phyloP scores from a whole-genome alignment of 2,329 filamentous ascomycete genomes.

The Mycosphaerelloides madeirae region DNA sequence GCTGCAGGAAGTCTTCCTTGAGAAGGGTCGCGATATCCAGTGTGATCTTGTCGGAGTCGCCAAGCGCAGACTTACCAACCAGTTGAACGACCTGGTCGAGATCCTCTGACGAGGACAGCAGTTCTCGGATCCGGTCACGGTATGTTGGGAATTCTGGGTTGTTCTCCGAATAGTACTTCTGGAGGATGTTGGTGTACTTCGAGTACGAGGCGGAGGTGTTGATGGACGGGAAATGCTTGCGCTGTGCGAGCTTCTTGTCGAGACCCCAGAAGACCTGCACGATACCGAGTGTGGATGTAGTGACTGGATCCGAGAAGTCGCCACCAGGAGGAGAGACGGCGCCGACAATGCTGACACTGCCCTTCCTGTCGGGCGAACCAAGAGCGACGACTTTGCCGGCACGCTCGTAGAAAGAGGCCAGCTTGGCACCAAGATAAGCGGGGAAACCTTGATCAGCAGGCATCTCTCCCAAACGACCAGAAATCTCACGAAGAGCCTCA shows the following conservation, averaged over 20 bases:
- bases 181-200: constrained; percentile 86
- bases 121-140: constrained; percentile 86
- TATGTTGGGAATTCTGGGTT: constrained; percentile 91
- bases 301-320: constrained; percentile 99
- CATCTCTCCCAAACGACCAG: constrained; percentile 98
- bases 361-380: constrained; percentile 80
- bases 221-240: constrained; percentile 98
- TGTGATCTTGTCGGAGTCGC: constrained; percentile 96
- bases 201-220: constrained; percentile 93
- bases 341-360: constrained; percentile 95
- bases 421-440: constrained; percentile 91
- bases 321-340: constrained; percentile 95
- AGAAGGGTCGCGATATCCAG: constrained; percentile 84
- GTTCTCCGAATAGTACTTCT: constrained; percentile 91
- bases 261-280: constrained; percentile 99
- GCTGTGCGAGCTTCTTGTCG: constrained; percentile 98
- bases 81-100: constrained; percentile 98
- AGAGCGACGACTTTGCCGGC: constrained; percentile 81
- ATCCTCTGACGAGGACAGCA: constrained; percentile 92
- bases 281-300: constrained; percentile 86
- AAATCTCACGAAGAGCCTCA: constrained; percentile 96
- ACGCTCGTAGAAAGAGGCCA: constrained; percentile 98
- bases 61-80: constrained; percentile 93
- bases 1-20: constrained; percentile 98
- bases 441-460: constrained; percentile 99